A percentile compares a stretch with the other conserved stretches of the same genome.
Evolutionary conservation across 352 stramenopile genomes (phyloP).

Genomic region (Phytopythium vexans): DNA sequence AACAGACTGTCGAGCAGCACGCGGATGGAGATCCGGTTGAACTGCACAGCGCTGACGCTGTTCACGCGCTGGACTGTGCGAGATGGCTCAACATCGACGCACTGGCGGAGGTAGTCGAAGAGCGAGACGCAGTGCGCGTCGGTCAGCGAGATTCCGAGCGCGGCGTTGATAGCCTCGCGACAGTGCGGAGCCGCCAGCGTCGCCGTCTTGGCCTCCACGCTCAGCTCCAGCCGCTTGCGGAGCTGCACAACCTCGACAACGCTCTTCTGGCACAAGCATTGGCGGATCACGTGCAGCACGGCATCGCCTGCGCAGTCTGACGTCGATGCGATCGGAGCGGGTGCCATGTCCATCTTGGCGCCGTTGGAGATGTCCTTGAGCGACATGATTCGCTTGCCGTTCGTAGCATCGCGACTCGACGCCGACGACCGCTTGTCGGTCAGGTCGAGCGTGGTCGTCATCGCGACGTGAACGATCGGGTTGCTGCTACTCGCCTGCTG

Average conservation of each 20-base stretch:
- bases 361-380: conserved; percentile 54
- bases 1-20: conserved; percentile 39
- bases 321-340: not conserved
- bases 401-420: not conserved
- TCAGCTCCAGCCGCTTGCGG: conserved; percentile 39
- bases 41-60: conserved; percentile 10
- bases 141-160: conserved; percentile 34
- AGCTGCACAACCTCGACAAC: conserved; percentile 47
- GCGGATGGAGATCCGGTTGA: conserved; percentile 30
- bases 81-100: not conserved
- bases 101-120: conserved; percentile 39
- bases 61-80: too few species aligned
- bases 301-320: conserved; percentile 25
- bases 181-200: conserved; percentile 40
- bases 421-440: conserved; percentile 3
- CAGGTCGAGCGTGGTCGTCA: conserved; percentile 8
- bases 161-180: conserved; percentile 29
- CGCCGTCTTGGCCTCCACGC: conserved; percentile 51
- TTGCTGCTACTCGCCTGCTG: not conserved
- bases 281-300: conserved; percentile 40
- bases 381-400: conserved; percentile 46
- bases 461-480: conserved; percentile 5
- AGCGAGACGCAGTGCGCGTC: conserved; percentile 47
- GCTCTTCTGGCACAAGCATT: conserved; percentile 38
- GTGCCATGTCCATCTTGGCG: conserved; percentile 14